These are phyloP conservation scores for Cyclostephanos tholiformis DNA, from an alignment of 108 stramenopile genomes.

Conservation along the genomic window DNA sequence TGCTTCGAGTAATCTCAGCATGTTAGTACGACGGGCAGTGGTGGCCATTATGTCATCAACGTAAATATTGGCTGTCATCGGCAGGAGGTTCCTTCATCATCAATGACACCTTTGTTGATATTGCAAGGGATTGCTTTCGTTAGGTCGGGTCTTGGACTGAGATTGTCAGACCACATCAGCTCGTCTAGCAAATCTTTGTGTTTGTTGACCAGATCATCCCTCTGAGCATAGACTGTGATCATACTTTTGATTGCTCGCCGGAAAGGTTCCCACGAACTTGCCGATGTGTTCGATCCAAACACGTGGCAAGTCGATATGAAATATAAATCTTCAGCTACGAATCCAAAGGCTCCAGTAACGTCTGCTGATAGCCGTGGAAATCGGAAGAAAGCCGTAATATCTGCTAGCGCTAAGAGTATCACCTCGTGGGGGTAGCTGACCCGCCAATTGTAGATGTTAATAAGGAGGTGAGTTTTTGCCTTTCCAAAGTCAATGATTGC, in stretches of 20 bases:
- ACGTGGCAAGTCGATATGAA: neutral
- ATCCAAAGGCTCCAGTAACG: neutral
- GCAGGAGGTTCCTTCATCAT: neutral
- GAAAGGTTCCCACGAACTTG: constrained; percentile 3
- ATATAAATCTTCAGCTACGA: neutral
- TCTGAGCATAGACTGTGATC: neutral
- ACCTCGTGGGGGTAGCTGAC: neutral
- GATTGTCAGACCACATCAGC: neutral
- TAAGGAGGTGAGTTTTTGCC: neutral
- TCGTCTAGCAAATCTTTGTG: neutral
- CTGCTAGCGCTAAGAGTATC: neutral
- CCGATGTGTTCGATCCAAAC: neutral
- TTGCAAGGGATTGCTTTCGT: neutral
- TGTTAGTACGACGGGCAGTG: too few species aligned
- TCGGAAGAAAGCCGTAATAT: neutral
- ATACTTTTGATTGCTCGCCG: neutral
- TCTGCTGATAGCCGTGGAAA: neutral
- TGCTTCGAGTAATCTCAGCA: too few species aligned
- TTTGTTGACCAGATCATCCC: neutral
- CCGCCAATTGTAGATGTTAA: constrained; percentile 2
- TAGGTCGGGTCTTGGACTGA: neutral
- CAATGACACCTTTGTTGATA: neutral
- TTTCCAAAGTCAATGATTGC: neutral
- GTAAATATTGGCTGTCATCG: neutral
- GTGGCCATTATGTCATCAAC: neutral